Evolutionary conservation across 352 stramenopile genomes (phyloP), one percentile per base, ranked within the genome.

Genomic region (Plasmopara halstedii): DNA sequence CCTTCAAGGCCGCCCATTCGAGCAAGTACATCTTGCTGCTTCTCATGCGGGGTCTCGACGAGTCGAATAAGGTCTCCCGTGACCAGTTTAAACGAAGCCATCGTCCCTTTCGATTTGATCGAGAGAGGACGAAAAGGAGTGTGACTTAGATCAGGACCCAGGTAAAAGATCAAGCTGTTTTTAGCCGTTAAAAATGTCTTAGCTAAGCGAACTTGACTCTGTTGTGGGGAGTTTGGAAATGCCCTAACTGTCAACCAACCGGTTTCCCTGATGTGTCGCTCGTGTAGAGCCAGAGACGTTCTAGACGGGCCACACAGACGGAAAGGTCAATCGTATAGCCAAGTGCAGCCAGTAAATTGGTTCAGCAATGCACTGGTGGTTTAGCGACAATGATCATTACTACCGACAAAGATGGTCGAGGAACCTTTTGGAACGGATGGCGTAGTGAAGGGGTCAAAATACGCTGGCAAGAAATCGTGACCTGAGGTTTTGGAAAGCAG

Each of bases 11-110:
- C 72, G 41, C 74, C 74, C 39, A 82, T 55, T 25, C 29, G 26
- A 2, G 49, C 34, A 17, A 87, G 56, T 33, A 63, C 53, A 19
- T 75, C 57, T 11, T 58, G 45, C n/a, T 69, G 56, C 27, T 77
- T 73, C 46, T 85, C 74, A 40, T 69, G 63, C 10, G 70, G 70
- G 21, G 72, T 85, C 54, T 84, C 74, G 9, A 87, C 62, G 36
- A 86, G 64, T 21, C 70, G 72, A 37, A 83, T 73, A 41, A 86
- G 58, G 52, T 86, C 74, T 36, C 65, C 60, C 13, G 69, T 73
- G 10, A 75, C 58, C 39, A 79, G 19, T 27, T 69, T 71, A 56
- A 79, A 79, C 43, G 57, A 58, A 37, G 63, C 50, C 36, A 61
- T 70, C 37, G 36, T 39, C 39, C 34, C 31, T 21, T 32, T 18